Base-by-base conservation (phyloP, 2,329 filamentous ascomycete species). In the Cyphellophora europaea region DNA sequence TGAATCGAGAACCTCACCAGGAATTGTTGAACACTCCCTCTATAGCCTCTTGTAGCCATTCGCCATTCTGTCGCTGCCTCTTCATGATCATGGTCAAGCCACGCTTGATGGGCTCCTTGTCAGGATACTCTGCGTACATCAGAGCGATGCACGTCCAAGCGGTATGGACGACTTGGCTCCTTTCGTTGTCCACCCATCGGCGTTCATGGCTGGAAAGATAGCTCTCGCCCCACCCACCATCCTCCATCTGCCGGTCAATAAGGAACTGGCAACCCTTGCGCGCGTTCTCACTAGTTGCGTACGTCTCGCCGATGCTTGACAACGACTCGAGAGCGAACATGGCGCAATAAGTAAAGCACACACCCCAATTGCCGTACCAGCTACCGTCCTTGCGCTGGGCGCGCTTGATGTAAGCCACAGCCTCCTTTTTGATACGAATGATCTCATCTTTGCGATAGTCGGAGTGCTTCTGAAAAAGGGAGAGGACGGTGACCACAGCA, bases 21-120 rank as follows among this genome's bases (percentile, higher is more conserved):
- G 80, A 91, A 67, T 95, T 94, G 63, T 98, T 98, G 63, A 98
- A 98, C 8, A 98, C 91, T 2, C 91, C 91, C 58, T 98, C 91
- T 50, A 98, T 96, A 1, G 82, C 80, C 59, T 96, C 91, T 56
- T 95, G 88, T 47, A 83, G 56, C 91, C 91, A 98, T 63, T 95
- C 88, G 19, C 91, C 91, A 53, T 94, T 94, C 3, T 67, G 55
- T 58, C 86, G 79, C 64, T 98, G 91, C 32, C 89, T 74, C 18
- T 71, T 63, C 79, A 95, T 89, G 43, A 98, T 73, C 50, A 98
- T 66, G 55, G 72, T 74, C 52, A 95, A 69, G 2, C 82, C 91
- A 48, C 68, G 79, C 50, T 74, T 72, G 27, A 98, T 66, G 1
- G 78, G 78, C 51, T 76, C 77, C 28, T 75, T 65, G 43, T 95